Evolutionary conservation across 2,329 filamentous ascomycete genomes (phyloP), one percentile per base, ranked within the genome.

Genomic region (Hypoxylon sp.): DNA sequence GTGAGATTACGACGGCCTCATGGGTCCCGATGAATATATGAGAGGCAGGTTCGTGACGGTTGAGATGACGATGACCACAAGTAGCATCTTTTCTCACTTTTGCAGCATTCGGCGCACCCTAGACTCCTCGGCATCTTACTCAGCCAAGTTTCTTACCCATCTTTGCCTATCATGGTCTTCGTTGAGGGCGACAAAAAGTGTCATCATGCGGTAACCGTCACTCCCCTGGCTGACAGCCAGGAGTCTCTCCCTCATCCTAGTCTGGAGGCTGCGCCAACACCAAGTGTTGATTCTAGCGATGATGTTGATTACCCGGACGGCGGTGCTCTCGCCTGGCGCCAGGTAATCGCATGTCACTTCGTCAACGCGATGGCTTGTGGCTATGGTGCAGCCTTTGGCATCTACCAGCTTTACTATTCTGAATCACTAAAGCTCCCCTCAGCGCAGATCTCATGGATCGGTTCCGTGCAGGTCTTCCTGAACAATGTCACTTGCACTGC

Each of bases 281-380:
- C 46, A 31, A n/a, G 29, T 39, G 37, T 37, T 24, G 65, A 35
- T 13, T 11, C 32, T 48, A 57, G 63, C 24, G 65, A 68, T 39
- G 51, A 44, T 47, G 0, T 44, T 19, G 69, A 69, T 10, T 70
- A 72, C 39, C 67, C 62, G 19, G 67, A 70, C 46, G 83, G 85
- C 27, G 85, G 85, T 11, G 70, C 80, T 53, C 68, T 74, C 13
- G 85, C 84, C 15, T 87, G 85, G 85, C 80, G 79, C 0, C 85
- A 87, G 72, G 84, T 87, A 7, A 51, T 84, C 19, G 82, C 84
- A 6, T 81, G 81, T 32, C 78, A 83, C 44, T 78, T 76, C 39
- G 70, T 86, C 75, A 86, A 84, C 73, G 80, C 80, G 58, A 75
- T 87, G 63, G 80, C 84, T 4, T 87, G 85, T 83, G 85, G 86